A percentile compares a stretch with the other conserved stretches of the same genome.
Evolutionary conservation across 1,284 basidiomycete genomes (phyloP).

Genomic region (Ganoderma lucidum): DNA sequence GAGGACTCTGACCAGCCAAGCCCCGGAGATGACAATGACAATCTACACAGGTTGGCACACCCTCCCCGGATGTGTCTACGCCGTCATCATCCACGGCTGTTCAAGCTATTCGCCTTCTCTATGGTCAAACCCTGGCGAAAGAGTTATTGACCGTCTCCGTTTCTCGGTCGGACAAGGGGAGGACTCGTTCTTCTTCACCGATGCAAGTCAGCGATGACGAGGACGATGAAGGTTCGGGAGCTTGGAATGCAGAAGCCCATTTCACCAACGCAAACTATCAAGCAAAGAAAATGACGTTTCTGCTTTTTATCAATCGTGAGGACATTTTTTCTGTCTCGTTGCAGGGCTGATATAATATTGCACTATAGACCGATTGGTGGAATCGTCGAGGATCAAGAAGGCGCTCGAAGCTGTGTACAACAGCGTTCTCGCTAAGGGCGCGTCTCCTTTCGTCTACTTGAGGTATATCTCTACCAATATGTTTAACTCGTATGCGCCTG

Average conservation of each 20-base stretch:
- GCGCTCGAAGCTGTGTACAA: slow-evolving; percentile 91
- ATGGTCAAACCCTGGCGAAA: slow-evolving; percentile 83
- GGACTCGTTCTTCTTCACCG: not conserved
- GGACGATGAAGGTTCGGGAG: slow-evolving; percentile 38
- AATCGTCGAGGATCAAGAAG: slow-evolving; percentile 87
- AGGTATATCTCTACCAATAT: slow-evolving; percentile 60
- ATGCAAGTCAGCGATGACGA: slow-evolving; percentile 36
- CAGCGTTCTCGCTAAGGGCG: slow-evolving; percentile 90
- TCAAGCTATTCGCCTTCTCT: slow-evolving; percentile 84
- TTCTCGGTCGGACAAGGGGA: slow-evolving; percentile 42
- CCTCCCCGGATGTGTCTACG: slow-evolving; percentile 85
- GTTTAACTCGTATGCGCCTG: not conserved
- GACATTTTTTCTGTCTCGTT: not conserved
- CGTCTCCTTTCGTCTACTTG: slow-evolving; percentile 92
- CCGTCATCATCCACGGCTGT: slow-evolving; percentile 72
- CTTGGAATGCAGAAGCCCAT: slow-evolving; percentile 78
- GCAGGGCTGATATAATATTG: slow-evolving; percentile 6
- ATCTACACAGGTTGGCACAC: slow-evolving; percentile 66
- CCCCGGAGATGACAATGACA: not conserved
- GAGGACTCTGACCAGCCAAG: not conserved
- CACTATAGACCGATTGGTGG: slow-evolving; percentile 87
- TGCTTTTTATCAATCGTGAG: slow-evolving; percentile 98
- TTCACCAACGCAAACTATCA: slow-evolving; percentile 93
- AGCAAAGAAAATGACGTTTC: slow-evolving; percentile 84
- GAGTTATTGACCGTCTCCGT: slow-evolving; percentile 75